Base-by-base conservation (phyloP, 345 rosid genomes). In the Bruguiera sexangula region DNA sequence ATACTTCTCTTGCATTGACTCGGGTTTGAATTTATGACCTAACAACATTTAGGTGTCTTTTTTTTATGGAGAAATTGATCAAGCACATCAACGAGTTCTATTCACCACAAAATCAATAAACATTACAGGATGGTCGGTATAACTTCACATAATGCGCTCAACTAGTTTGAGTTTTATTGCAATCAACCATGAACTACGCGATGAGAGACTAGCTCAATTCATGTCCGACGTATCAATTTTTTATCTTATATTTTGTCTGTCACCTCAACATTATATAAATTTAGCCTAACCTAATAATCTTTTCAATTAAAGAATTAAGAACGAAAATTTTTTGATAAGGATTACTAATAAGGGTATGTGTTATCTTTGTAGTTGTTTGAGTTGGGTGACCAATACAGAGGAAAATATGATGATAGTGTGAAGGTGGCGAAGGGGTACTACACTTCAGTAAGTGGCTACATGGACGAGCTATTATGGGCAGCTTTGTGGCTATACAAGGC, bases 391-490 rank as follows among this genome's bases (percentile, higher is more conserved):
- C 83, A 76, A 66, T 78, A 79, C 60, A 80, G 99, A 73, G 97
- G 96, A 52, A 85, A 83, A 73, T 95, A 92, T 65, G 97, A 92
- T 31, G 87, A 73, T 71, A 89, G 93, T 51, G 69, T 92, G 56
- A 81, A 73, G 59, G 93, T 81, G 72, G 99, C 83, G 81, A 92
- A 83, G 82, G 86, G 81, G 78, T 88, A 95, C 84, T 95, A 92
- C 60, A 82, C 90, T 62, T 95, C 99, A 67, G 95, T 89, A 79
- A 95, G 97, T 80, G 99, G 97, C 51, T 89, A 88, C 85, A 86
- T 65, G 87, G 99, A 95, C 63, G 99, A 95, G 87, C 79, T 95
- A 84, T 73, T 95, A 75, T 95, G 97, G 99, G 97, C 84, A 36
- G 97, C 93, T 59, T 73, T 87, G 83, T 95, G 99, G 99, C 83